Percentiles rank a stretch among this genome's conserved stretches.
These are phyloP conservation scores for Ophiocordyceps robertsii DNA, from an alignment of 2,329 filamentous ascomycete genomes.

Conservation along the genomic window DNA sequence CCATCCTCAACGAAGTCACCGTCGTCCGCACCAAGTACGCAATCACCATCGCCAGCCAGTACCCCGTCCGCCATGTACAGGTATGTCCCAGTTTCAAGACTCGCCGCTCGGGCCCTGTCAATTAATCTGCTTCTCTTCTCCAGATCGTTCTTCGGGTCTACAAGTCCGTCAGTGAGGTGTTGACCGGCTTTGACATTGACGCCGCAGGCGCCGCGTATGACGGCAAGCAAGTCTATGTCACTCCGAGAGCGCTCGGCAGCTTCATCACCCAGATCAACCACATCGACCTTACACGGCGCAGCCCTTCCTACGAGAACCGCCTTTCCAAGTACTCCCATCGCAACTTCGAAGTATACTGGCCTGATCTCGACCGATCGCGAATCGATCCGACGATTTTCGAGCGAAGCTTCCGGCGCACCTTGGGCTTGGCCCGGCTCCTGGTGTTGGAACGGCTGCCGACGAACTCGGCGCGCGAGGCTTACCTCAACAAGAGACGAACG, in stretches of 20 bases:
- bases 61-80: constrained; percentile 69
- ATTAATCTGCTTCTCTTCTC: background rate
- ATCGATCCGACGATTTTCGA: constrained; percentile 83
- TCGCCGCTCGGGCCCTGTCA: background rate
- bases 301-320: constrained; percentile 77
- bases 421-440: constrained; percentile 66
- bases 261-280: constrained; percentile 76
- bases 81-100: constrained; percentile 13
- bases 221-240: constrained; percentile 65
- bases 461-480: constrained; percentile 51
- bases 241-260: constrained; percentile 62
- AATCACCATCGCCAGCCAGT: constrained; percentile 73
- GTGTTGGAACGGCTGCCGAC: constrained; percentile 70
- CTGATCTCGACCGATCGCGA: constrained; percentile 56
- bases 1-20: constrained; percentile 70
- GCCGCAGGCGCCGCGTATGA: constrained; percentile 72
- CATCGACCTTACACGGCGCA: constrained; percentile 65
- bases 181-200: constrained; percentile 82
- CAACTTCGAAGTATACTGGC: constrained; percentile 76
- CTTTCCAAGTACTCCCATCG: constrained; percentile 75
- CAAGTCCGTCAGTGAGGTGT: constrained; percentile 69
- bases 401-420: constrained; percentile 59
- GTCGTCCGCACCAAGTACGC: constrained; percentile 78
- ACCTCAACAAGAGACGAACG: constrained; percentile 53
- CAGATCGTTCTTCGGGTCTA: constrained; percentile 77